A percentile compares a stretch with the other conserved stretches of the same genome.
Evolutionary conservation across 108 stramenopile genomes (phyloP).

Genomic region (Epithemia pelagica): DNA sequence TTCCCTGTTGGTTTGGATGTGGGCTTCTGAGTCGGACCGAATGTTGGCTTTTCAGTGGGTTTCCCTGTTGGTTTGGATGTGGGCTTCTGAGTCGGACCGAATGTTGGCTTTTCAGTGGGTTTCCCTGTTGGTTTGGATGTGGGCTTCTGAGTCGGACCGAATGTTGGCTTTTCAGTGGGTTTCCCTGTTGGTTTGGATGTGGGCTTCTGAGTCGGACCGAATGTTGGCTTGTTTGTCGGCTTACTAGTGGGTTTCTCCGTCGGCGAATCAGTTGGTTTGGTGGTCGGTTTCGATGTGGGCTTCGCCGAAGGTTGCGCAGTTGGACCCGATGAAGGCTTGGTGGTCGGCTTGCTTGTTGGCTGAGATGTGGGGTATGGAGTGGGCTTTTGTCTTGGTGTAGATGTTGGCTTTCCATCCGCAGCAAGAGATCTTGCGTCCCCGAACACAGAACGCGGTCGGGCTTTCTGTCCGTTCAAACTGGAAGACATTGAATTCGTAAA

Average conservation of each 20-base stretch:
- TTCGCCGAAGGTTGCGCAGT: neutral
- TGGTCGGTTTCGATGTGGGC: neutral
- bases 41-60: neutral
- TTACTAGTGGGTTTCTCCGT: neutral
- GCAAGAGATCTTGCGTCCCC: too few species aligned
- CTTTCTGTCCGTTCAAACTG: too few species aligned
- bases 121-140: neutral
- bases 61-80: neutral
- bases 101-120: conserved; percentile 1
- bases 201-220: neutral
- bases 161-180: neutral
- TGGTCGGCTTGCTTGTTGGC: neutral
- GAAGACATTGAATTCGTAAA: too few species aligned
- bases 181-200: neutral
- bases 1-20: neutral
- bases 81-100: neutral
- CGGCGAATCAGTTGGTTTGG: neutral
- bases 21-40: neutral
- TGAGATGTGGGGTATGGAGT: neutral
- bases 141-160: neutral
- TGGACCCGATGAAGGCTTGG: neutral
- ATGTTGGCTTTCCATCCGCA: too few species aligned
- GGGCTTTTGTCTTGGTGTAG: too few species aligned
- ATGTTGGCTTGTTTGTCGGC: neutral
- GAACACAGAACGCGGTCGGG: too few species aligned